Evolutionary conservation across 352 stramenopile species (phyloP).

Genomic region (Phytophthora sp.): DNA sequence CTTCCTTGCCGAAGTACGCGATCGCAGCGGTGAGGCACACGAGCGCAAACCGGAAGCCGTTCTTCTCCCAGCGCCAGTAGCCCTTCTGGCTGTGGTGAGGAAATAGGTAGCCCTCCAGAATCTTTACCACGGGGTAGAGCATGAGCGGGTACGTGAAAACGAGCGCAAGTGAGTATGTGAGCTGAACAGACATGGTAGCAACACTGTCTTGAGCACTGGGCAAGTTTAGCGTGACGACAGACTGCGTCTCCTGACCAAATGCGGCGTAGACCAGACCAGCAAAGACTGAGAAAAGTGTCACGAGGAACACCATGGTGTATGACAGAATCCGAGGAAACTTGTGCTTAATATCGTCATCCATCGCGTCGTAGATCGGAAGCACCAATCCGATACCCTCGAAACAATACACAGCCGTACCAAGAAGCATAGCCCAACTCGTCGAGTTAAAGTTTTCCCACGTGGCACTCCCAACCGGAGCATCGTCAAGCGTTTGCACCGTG

Average conservation of each 20-base stretch:
- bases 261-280: slow-evolving; percentile 60
- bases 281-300: slow-evolving; percentile 61
- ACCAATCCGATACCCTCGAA: slow-evolving; percentile 79
- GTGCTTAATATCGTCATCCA: slow-evolving; percentile 60
- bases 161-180: slow-evolving; percentile 70
- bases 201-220: slow-evolving; percentile 55
- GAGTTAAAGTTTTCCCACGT: slow-evolving; percentile 76
- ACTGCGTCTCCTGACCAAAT: slow-evolving; percentile 58
- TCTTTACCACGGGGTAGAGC: slow-evolving; percentile 76
- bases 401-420: slow-evolving; percentile 71
- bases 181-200: slow-evolving; percentile 67
- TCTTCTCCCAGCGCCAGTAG: slow-evolving; percentile 76
- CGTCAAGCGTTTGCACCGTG: slow-evolving; percentile 50
- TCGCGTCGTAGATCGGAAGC: slow-evolving; percentile 73
- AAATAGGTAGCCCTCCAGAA: slow-evolving; percentile 71
- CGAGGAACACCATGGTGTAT: slow-evolving; percentile 56
- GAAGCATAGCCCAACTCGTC: slow-evolving; percentile 62
- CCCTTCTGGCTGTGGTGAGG: slow-evolving; percentile 48
- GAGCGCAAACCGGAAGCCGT: slow-evolving; percentile 64
- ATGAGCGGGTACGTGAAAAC: slow-evolving; percentile 79
- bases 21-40: slow-evolving; percentile 69
- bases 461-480: slow-evolving; percentile 23
- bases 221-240: slow-evolving; percentile 66
- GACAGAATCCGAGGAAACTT: slow-evolving; percentile 65
- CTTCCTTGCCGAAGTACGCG: slow-evolving; percentile 67